Evolutionary conservation across 2,329 filamentous ascomycete species (phyloP).

Genomic region (Sphaerulina vaccinii): DNA sequence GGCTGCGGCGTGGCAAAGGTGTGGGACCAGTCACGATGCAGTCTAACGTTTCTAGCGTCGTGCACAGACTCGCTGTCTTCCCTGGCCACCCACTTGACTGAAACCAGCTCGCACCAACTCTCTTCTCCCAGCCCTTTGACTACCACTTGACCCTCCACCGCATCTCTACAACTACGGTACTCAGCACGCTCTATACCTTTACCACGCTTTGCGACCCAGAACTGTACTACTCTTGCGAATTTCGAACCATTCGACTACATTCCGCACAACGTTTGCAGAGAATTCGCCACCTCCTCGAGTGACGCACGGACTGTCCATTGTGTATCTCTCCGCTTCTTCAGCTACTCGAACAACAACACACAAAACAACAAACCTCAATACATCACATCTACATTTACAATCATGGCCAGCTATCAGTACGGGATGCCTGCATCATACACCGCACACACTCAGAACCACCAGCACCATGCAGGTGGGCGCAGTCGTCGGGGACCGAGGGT

Average conservation of each 20-base stretch:
- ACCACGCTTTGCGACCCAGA: neutral
- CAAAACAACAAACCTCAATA: neutral
- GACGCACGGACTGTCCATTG: conserved; percentile 9
- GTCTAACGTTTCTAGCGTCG: too few relatives aligned
- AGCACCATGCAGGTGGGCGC: conserved; percentile 75
- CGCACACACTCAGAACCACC: conserved; percentile 56
- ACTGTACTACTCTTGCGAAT: conserved; percentile 1
- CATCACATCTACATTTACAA: conserved; percentile 23
- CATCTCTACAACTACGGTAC: neutral
- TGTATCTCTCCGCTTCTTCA: conserved; percentile 4
- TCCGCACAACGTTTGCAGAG: neutral
- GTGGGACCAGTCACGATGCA: neutral
- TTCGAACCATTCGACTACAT: neutral
- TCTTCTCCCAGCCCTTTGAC: neutral
- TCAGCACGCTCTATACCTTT: neutral
- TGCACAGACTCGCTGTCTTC: neutral
- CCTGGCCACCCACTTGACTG: neutral
- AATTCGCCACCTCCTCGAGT: conserved; percentile 8
- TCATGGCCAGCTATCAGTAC: conserved; percentile 53
- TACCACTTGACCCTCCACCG: neutral
- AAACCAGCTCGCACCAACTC: neutral
- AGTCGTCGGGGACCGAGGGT: conserved; percentile 81
- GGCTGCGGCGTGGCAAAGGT: neutral
- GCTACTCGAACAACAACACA: neutral
- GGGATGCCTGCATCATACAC: conserved; percentile 47